Percentiles rank a stretch among this genome's conserved stretches.
Conservation (phyloP, 805 yeast species). For the Cyberlindnera nakhonratchasimensis region DNA sequence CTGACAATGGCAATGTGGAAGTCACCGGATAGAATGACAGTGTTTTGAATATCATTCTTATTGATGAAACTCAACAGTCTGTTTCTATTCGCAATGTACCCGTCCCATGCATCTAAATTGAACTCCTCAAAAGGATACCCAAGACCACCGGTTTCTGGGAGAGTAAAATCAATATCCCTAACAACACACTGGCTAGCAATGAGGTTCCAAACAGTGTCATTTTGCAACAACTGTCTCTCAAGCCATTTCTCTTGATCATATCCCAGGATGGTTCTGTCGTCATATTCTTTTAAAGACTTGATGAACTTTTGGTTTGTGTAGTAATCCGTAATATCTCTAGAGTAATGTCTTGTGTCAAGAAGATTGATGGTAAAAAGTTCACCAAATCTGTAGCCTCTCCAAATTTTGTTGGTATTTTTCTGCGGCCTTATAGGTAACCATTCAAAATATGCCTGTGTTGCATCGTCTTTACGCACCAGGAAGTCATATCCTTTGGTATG, state of each 20-base stretch:
- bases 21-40: conserved; percentile 25
- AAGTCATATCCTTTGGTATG: conserved; percentile 24
- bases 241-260: conserved; percentile 29
- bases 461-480: conserved; percentile 17
- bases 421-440: conserved; percentile 27
- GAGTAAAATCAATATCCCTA: conserved; percentile 12
- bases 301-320: conserved; percentile 22
- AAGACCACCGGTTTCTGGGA: conserved; percentile 17
- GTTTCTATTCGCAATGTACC: conserved; percentile 25
- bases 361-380: conserved; percentile 20
- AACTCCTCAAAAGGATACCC: conserved; percentile 20
- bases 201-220: conserved; percentile 20
- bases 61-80: conserved; percentile 19
- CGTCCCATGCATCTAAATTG: conserved; percentile 29
- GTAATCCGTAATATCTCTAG: conserved; percentile 27
- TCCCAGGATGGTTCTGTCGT: conserved; percentile 28
- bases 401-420: conserved; percentile 18
- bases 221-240: conserved; percentile 16
- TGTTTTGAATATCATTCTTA: conserved; percentile 16
- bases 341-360: conserved; percentile 27
- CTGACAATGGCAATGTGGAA: conserved; percentile 28
- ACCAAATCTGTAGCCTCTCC: conserved; percentile 26
- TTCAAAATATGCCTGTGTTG: conserved; percentile 26
- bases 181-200: conserved; percentile 19
- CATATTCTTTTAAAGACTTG: conserved; percentile 16